Conservation (phyloP, 108 stramenopile genomes). For the Nannochloropsis oceanica region DNA sequence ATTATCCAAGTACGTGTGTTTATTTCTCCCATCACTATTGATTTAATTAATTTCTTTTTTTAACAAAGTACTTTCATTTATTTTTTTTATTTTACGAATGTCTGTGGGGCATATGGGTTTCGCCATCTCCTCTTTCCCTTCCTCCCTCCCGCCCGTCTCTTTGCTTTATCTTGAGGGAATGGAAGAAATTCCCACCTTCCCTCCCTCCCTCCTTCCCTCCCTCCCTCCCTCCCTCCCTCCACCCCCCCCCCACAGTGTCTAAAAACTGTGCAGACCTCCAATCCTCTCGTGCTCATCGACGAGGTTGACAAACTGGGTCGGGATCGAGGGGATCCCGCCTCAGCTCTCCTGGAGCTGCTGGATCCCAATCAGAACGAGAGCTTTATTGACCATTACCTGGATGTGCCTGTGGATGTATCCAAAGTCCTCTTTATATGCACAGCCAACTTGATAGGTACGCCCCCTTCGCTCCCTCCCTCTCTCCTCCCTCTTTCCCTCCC, state of each 20-base stretch:
- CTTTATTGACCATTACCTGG: constrained; percentile 92
- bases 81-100: background rate
- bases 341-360: constrained; percentile 71
- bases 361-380: constrained; percentile 79
- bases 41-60: background rate
- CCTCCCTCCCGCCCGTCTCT: background rate
- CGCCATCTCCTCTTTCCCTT: background rate
- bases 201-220: background rate
- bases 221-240: background rate
- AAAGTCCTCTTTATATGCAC: constrained; percentile 95
- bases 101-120: background rate
- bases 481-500: background rate
- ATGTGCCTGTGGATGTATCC: constrained; percentile 90
- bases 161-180: background rate
- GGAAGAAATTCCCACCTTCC: too few relatives aligned
- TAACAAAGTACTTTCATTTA: background rate
- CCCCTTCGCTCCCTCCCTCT: background rate
- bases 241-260: constrained; percentile 76
- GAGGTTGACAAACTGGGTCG: constrained; percentile 92
- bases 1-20: background rate
- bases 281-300: constrained; percentile 89
- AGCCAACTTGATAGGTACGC: constrained; percentile 54
- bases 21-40: background rate
- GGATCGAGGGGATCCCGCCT: constrained; percentile 77
- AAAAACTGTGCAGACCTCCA: constrained; percentile 59